Percentiles rank a stretch among this genome's conserved stretches.
Conservation (phyloP, 1,139 yeast genomes). For the Scheffersomyces cryptocercus region DNA sequence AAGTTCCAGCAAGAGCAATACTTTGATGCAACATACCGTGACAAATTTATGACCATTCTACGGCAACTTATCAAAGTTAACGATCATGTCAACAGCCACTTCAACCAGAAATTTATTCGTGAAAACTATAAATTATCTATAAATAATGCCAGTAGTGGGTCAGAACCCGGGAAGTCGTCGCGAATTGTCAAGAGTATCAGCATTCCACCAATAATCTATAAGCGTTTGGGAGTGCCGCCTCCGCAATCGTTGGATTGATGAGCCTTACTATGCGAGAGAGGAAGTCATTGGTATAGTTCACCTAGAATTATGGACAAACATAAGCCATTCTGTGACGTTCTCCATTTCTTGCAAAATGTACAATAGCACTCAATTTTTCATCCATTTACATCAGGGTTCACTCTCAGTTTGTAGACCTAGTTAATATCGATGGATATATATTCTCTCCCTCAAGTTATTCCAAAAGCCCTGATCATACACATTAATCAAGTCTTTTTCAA, state of each 20-base stretch:
- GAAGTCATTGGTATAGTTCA: too few relatives aligned
- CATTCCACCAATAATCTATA: neutral
- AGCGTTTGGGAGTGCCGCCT: neutral
- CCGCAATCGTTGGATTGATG: too few relatives aligned
- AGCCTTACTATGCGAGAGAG: too few relatives aligned
- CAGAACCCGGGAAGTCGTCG: too few relatives aligned
- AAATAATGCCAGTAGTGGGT: too few relatives aligned
- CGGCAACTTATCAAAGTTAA: constrained; percentile 2
- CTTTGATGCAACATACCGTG: constrained; percentile 1
- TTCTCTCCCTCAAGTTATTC: constrained; percentile 43
- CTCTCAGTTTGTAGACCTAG: too few relatives aligned
- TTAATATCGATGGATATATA: constrained; percentile 4
- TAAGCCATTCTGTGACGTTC: too few relatives aligned
- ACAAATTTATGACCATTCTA: neutral
- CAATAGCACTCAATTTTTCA: too few relatives aligned
- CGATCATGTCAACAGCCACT: constrained; percentile 5
- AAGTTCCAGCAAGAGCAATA: constrained; percentile 1
- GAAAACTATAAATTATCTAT: neutral
- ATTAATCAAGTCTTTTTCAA: constrained; percentile 53
- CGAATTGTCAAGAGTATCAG: too few relatives aligned
- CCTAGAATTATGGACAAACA: too few relatives aligned
- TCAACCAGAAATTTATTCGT: constrained; percentile 6
- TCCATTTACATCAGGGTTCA: too few relatives aligned
- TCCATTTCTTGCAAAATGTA: too few relatives aligned
- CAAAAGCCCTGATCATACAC: constrained; percentile 69